Conservation (phyloP, 2,329 filamentous ascomycete species). For the Calonectria multiphialidica region DNA sequence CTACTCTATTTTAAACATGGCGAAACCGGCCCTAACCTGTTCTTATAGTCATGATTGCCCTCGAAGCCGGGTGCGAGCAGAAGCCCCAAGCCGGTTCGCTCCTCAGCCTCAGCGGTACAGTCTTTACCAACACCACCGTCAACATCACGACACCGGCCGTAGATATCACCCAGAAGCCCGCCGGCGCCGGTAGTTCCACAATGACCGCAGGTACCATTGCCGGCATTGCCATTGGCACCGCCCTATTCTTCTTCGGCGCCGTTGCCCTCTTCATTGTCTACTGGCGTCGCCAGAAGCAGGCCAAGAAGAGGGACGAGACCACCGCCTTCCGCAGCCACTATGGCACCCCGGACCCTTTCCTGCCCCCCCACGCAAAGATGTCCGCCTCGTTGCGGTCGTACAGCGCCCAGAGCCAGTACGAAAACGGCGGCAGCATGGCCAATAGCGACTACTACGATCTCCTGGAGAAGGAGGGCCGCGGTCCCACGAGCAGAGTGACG, state of each 20-base stretch:
- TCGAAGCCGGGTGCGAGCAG: constrained; percentile 62
- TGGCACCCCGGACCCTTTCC: constrained; percentile 35
- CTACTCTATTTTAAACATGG: neutral
- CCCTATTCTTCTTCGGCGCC: constrained; percentile 56
- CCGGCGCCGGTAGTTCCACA: constrained; percentile 41
- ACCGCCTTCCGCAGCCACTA: constrained; percentile 24
- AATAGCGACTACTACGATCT: constrained; percentile 57
- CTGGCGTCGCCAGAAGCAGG: constrained; percentile 56
- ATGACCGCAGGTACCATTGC: constrained; percentile 64
- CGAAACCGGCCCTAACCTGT: constrained; percentile 23
- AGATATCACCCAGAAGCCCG: constrained; percentile 41
- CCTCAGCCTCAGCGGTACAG: constrained; percentile 55
- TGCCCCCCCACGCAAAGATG: constrained; percentile 25
- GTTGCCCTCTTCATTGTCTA: constrained; percentile 61
- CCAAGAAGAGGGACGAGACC: constrained; percentile 16
- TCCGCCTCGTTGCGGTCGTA: constrained; percentile 17
- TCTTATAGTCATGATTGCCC: constrained; percentile 58
- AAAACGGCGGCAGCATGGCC: constrained; percentile 38
- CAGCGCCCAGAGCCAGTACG: constrained; percentile 20
- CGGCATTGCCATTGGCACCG: constrained; percentile 63
- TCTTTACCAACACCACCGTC: constrained; percentile 54
- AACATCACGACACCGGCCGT: constrained; percentile 53
- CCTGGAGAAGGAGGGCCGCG: constrained; percentile 46
- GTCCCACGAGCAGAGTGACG: constrained; percentile 20
- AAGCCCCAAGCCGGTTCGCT: constrained; percentile 52